Evolutionary conservation across 768 basidiomycete genomes (phyloP), one percentile per base, ranked within the genome.

Genomic region (Agaricus sinodeliciosus): DNA sequence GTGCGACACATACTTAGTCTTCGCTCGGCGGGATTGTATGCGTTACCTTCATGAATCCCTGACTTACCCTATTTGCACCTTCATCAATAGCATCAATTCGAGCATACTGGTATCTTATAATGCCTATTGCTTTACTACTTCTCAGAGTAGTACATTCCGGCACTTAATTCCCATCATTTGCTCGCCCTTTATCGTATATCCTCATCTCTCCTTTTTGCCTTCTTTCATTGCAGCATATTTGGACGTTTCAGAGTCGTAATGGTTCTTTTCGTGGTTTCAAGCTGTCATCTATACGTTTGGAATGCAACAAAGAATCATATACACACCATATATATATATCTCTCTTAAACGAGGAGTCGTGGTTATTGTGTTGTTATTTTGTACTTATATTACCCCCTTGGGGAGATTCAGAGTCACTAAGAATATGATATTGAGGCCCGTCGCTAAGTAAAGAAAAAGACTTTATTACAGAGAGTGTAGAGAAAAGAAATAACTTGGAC

Each of bases 1-100:
- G 96, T 99, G 39, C 82, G 96, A 59, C 81, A 87, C 58, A 87
- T 98, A 19, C 77, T 99, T 46, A 94, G 95, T 53, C 68, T 81
- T 47, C 75, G 79, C 39, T 67, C 71, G 47, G 76, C 74, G 16
- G 78, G 77, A 43, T 61, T 66, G 15, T 51, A 60, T 31, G 13
- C 51, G 37, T 40, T 46, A 37, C 58, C 57, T 31, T 67, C 69
- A 62, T 70, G 60, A 67, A 59, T 48, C 19, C 1, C 16, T 70
- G 60, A 66, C 60, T 48, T 27, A 2, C 16, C 37, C 13, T 22
- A 31, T 19, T 50, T 41, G 22, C 40, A 16, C 12, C 15, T 37
- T 49, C 11, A 52, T 37, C 43, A 16, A 39, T 39, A 39, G 16
- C 16, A 39, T 39, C 37, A 16, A 9, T 3, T 39, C 37, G 50